Base-by-base conservation (phyloP, 2,329 filamentous ascomycete genomes). In the Drechmeria coniospora region DNA sequence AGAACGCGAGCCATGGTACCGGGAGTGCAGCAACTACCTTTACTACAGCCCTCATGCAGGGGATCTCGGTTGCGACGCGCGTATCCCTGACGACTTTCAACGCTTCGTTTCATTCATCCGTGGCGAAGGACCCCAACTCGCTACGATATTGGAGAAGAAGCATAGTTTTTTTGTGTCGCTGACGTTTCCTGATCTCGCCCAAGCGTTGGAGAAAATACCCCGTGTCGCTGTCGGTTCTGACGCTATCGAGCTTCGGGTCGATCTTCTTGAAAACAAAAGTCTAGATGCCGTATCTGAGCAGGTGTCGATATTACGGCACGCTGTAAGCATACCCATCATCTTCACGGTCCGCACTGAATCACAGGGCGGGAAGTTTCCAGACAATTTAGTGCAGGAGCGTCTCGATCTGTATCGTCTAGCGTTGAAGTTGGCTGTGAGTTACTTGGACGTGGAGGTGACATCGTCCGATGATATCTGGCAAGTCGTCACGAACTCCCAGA, bases 81-180 rank as follows among this genome's bases (percentile, higher is more conserved):
- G 40, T 7, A 46, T 51, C 14, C 53, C 52, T 2, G 37, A 36
- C 8, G 53, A 57, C 33, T 55, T 57, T 27, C 30, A 32, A 11
- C 46, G 45, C 15, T 56, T 61, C 24, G 49, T 56, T n/a, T 47
- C 53, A 6, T 49, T 48, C 8, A 45, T 63, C 13, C 49, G 45
- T n/a, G 41, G 45, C 25, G 39, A 36, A 47, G 55, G 33, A 38
- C 68, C 16, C 61, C 76, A 21, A 57, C 71, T 54, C 8, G 37
- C 43, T n/a, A 33, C 37, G 5, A 36, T 54, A n/a, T 32, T 37
- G 18, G 30, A 34, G 44, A 78, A 75, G 51, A 69, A 72, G 39
- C 71, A 81, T 26, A 90, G 81, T 13, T 95, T 92, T 61, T 98
- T 98, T 43, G 80, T 95, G 14, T 86, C 86, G 7, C 58, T 98